Percentiles rank a stretch among this genome's conserved stretches.
Conservation (phyloP, 495 filamentous ascomycete genomes). For the Cercophora scortea region DNA sequence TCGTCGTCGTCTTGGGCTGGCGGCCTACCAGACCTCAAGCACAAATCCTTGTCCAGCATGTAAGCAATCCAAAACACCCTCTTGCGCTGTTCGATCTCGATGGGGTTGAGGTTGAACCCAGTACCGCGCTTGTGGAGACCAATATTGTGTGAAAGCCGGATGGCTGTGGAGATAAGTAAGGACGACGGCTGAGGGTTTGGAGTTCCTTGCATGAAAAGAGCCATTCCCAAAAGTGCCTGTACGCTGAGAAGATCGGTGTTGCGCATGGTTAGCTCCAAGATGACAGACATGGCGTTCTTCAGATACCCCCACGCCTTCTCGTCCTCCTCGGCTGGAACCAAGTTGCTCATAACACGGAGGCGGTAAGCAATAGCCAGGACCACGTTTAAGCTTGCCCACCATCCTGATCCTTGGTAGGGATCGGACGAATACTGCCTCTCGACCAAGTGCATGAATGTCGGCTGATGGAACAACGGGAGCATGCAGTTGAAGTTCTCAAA, state of each 20-base stretch:
- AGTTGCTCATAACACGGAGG: conserved; percentile 89
- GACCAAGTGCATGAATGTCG: conserved; percentile 94
- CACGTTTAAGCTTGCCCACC: conserved; percentile 97
- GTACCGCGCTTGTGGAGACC: conserved; percentile 90
- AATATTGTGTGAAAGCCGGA: conserved; percentile 87
- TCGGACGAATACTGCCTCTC: conserved; percentile 86
- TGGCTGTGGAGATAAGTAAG: conserved; percentile 87
- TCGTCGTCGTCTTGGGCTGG: conserved; percentile 96
- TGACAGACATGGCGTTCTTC: conserved; percentile 91
- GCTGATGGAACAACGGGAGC: conserved; percentile 95
- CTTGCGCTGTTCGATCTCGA: conserved; percentile 92
- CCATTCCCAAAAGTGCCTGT: conserved; percentile 94
- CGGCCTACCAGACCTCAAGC: conserved; percentile 83
- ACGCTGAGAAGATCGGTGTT: conserved; percentile 95
- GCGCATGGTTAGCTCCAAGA: conserved; percentile 86
- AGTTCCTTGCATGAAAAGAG: conserved; percentile 91
- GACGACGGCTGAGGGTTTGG: conserved; percentile 95
- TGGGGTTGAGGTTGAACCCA: conserved; percentile 80
- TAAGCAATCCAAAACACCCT: conserved; percentile 98
- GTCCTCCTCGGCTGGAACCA: conserved; percentile 84
- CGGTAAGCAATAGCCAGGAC: conserved; percentile 87
- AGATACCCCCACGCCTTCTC: conserved; percentile 89
- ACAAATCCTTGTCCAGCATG: conserved; percentile 91
- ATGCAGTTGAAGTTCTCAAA: conserved; percentile 99
- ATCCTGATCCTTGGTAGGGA: conserved; percentile 92